These are phyloP conservation scores for Polyporus tsugae DNA, from an alignment of 1,284 basidiomycete genomes.

Conservation along the genomic window DNA sequence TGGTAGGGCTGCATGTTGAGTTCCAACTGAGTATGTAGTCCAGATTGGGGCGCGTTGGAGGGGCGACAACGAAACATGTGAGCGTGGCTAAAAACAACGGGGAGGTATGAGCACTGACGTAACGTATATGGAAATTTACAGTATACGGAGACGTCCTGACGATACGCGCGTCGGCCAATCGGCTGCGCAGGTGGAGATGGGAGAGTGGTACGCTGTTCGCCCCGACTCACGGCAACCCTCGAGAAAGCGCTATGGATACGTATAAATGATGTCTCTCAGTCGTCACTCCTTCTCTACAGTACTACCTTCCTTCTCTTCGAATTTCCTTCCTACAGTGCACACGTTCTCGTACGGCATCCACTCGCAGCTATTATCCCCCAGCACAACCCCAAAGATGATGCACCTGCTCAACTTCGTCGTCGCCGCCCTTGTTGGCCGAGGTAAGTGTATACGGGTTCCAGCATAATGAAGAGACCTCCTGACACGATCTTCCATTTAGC, in stretches of 20 bases:
- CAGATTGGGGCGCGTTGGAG: no score
- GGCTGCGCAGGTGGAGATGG: not conserved
- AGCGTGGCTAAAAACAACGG: not conserved
- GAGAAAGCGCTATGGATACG: not conserved
- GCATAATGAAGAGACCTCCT: not conserved
- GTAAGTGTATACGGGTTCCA: not conserved
- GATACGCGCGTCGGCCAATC: not conserved
- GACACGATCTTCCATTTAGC: not conserved
- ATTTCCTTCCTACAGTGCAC: not conserved
- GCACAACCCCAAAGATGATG: slow-evolving; percentile 1
- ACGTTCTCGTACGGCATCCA: not conserved
- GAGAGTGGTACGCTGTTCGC: not conserved
- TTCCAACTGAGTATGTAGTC: no score
- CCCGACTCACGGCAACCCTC: slow-evolving; percentile 1
- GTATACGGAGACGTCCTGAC: not conserved
- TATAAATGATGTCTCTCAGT: not conserved
- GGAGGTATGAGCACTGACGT: not conserved
- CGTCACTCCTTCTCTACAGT: not conserved
- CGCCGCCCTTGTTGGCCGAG: slow-evolving; percentile 3
- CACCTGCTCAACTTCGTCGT: slow-evolving; percentile 3
- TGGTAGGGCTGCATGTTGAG: not conserved
- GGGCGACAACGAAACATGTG: not conserved
- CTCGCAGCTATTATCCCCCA: not conserved
- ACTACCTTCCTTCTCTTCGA: not conserved
- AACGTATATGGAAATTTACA: not conserved